Percentiles rank a stretch among this genome's conserved stretches.
Evolutionary conservation across 1,139 yeast species (phyloP).

Genomic region (Dujonia santamariae): DNA sequence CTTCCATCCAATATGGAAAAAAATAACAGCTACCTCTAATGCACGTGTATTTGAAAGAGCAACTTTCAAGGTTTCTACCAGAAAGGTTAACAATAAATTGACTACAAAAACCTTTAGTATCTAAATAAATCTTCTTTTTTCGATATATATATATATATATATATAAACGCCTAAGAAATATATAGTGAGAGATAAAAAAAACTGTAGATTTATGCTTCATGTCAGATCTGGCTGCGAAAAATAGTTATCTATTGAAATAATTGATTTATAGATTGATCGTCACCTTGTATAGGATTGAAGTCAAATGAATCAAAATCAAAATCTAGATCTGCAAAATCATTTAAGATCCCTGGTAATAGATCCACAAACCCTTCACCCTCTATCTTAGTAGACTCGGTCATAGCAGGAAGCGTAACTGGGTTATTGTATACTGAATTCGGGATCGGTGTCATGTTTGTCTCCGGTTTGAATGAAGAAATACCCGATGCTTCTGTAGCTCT

Average conservation of each 20-base stretch:
- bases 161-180: no score
- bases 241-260: slow-evolving; percentile 1
- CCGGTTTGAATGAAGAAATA: background rate
- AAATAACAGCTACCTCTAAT: no score
- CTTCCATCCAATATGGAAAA: no score
- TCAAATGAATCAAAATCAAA: slow-evolving; percentile 7
- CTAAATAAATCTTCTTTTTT: no score
- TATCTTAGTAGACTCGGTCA: background rate
- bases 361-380: background rate
- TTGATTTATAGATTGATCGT: background rate
- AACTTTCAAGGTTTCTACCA: no score
- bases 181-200: no score
- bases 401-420: no score
- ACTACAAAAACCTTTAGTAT: no score
- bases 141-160: no score
- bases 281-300: slow-evolving; percentile 1
- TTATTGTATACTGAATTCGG: background rate
- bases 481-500: background rate
- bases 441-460: background rate
- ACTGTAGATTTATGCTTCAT: background rate
- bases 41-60: no score
- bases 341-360: slow-evolving; percentile 6
- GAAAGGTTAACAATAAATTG: no score
- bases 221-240: background rate
- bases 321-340: slow-evolving; percentile 8